phyloP scores from a whole-genome alignment of 495 filamentous ascomycete species.

The Poronia punctata region DNA sequence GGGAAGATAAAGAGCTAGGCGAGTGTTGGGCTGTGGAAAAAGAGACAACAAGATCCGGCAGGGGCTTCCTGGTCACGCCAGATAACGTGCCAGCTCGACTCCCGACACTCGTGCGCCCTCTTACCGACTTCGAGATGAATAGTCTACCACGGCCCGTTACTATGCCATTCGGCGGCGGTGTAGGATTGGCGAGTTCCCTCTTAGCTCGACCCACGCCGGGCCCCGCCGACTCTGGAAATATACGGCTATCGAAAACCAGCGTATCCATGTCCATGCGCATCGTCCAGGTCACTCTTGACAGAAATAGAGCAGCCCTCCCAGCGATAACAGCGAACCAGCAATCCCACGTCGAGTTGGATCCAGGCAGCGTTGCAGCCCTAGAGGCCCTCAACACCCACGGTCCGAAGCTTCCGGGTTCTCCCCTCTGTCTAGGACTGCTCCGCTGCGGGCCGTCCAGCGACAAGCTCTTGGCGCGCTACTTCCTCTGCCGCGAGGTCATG shows the following conservation, averaged over 20 bases:
- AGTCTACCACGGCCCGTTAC: no score
- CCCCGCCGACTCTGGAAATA: no score
- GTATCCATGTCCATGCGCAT: conserved; percentile 1
- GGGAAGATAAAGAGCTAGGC: neutral
- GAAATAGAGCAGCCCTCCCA: neutral
- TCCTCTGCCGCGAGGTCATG: neutral
- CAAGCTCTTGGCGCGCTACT: neutral
- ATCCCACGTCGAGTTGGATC: neutral
- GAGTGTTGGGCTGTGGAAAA: no score
- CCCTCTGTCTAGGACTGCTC: conserved; percentile 1
- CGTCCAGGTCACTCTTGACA: neutral
- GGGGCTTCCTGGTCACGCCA: neutral
- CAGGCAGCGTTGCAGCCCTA: neutral
- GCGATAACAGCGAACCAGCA: neutral
- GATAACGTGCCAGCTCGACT: neutral
- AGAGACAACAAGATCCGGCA: neutral
- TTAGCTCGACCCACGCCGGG: no score
- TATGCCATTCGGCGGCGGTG: no score
- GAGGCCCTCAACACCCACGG: neutral
- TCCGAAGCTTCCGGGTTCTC: neutral
- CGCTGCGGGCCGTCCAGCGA: neutral
- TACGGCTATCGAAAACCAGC: neutral
- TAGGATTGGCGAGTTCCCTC: no score
- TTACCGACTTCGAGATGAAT: no score
- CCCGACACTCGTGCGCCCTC: neutral